phyloP scores from a whole-genome alignment of 1,284 basidiomycete genomes.

The Fistulinella cinereoalba region DNA sequence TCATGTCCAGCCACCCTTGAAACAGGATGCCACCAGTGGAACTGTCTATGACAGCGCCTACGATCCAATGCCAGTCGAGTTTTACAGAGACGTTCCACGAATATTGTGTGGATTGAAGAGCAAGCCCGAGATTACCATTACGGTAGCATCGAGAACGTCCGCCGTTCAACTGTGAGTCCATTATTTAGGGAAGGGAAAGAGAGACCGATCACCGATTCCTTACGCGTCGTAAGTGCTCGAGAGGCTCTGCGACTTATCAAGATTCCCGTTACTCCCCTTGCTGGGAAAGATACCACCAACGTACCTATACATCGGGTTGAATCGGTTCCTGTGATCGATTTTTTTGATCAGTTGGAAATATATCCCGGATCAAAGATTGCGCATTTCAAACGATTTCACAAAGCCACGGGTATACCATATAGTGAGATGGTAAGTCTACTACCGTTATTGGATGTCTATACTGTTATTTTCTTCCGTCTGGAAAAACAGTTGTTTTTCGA shows the following conservation, averaged over 20 bases:
- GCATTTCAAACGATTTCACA: conserved; percentile 70
- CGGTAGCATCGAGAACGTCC: conserved; percentile 74
- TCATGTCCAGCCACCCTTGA: conserved; percentile 65
- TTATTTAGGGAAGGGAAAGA: background rate
- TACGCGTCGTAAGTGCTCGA: conserved; percentile 58
- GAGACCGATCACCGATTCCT: no score
- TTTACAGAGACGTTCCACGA: conserved; percentile 76
- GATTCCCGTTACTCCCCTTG: conserved; percentile 48
- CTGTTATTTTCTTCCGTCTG: background rate
- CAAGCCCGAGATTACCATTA: conserved; percentile 54
- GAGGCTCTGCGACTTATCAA: conserved; percentile 70
- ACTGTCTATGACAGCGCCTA: conserved; percentile 10
- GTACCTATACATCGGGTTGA: conserved; percentile 15
- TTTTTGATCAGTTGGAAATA: conserved; percentile 82
- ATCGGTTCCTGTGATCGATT: conserved; percentile 48
- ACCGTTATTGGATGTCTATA: background rate
- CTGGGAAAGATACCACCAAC: conserved; percentile 37
- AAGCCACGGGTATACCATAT: conserved; percentile 79
- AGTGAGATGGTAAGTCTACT: conserved; percentile 69
- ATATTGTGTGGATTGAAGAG: conserved; percentile 65
- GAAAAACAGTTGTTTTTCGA: conserved; percentile 73
- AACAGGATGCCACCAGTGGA: conserved; percentile 46
- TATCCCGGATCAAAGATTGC: conserved; percentile 84
- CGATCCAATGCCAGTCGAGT: conserved; percentile 54
- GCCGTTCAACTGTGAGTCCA: conserved; percentile 65